Base-by-base conservation (phyloP, 768 basidiomycete species). In the Suillus subluteus region DNA sequence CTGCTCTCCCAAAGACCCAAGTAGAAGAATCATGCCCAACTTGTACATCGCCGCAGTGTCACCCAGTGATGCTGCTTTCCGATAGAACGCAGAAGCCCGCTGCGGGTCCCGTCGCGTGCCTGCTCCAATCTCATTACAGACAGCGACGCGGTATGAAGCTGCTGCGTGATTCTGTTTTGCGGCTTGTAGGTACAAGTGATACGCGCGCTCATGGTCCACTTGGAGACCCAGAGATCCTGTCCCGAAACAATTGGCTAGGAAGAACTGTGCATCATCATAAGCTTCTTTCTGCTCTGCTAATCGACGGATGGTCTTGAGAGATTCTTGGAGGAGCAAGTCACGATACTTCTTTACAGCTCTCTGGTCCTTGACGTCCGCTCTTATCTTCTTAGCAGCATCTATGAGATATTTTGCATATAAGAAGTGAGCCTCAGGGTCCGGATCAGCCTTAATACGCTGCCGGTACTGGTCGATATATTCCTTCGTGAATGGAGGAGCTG, bases 41-140 rank as follows among this genome's bases (percentile, higher is more conserved):
- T 99, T 99, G 82, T 98, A 99, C 98, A 99, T 99, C 4, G 96
- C 98, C 35, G 97, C 90, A 0, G 97, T 98, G 76, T 99, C 98
- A 23, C 96, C 96, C 43, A 99, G 82, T 1, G 95, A 95, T 11
- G 96, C 96, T 5, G 98, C 94, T 78, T 98, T 98, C 67, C 96
- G 90, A 80, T 98, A 99, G 75, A 99, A 98, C 6, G 95, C 91
- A 35, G 95, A 90, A 9, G 98, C 98, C 55, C 98, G 87, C 26
- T 89, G 84, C 0, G 90, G 90, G 73, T 99, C 97, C 71, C 90
- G 86, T 71, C 91, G 87, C 1, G 98, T 99, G 38, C 98, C 98
- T 4, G 95, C 96, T 32, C 98, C 98, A 71, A 99, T 94, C 78
- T 99, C 98, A 77, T 99, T 99, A 79, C 98, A 99, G 11, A 99